A percentile compares a stretch with the other conserved stretches of the same genome.
Evolutionary conservation across 768 basidiomycete species (phyloP).

Genomic region (Tulasnella calospora): DNA sequence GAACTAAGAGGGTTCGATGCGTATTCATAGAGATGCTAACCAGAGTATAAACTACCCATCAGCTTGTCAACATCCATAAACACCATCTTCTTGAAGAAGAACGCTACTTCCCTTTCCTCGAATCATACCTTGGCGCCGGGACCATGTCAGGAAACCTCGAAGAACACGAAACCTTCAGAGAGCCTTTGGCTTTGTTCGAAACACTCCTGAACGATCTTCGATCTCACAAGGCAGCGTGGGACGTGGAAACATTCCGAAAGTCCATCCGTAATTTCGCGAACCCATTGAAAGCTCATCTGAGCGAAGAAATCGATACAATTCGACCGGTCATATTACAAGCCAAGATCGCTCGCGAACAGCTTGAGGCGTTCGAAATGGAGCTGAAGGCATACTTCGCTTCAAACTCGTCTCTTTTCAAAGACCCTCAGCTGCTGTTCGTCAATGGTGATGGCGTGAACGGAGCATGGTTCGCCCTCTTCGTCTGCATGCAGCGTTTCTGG

Average conservation of each 20-base stretch:
- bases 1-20: not conserved
- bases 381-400: not conserved
- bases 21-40: too few relatives aligned
- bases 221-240: not conserved
- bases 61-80: not conserved
- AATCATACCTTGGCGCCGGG: slow-evolving; percentile 6
- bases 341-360: not conserved
- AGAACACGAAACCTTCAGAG: slow-evolving; percentile 10
- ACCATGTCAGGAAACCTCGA: slow-evolving; percentile 11
- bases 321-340: not conserved
- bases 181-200: not conserved
- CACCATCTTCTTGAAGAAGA: slow-evolving; percentile 20
- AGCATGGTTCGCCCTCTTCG: not conserved
- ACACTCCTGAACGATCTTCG: not conserved
- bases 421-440: not conserved
- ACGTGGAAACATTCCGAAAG: not conserved
- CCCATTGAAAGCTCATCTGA: not conserved
- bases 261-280: not conserved
- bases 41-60: not conserved
- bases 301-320: slow-evolving; percentile 12
- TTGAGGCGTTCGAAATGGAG: not conserved
- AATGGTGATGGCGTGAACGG: slow-evolving; percentile 20
- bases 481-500: not conserved
- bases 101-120: slow-evolving; percentile 10
- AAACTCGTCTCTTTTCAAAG: not conserved